Evolutionary conservation across 805 yeast species (phyloP), one percentile per base, ranked within the genome.

Genomic region (Aciculoconidium aculeatum): DNA sequence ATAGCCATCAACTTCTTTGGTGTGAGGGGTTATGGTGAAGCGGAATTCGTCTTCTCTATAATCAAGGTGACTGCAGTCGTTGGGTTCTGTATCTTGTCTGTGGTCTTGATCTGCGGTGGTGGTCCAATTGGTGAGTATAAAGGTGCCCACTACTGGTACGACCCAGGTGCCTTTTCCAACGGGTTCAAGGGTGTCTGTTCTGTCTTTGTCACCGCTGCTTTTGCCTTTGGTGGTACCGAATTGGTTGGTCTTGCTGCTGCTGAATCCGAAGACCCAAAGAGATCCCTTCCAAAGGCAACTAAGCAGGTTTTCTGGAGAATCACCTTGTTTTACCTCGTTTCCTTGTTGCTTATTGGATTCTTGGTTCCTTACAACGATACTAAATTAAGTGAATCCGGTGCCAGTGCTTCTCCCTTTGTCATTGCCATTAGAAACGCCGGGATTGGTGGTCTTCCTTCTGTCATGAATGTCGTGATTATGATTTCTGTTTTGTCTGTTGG

Each of bases 241-340:
- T 60, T 81, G 40, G 72, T 73, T 19, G 84, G 85, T 25, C 63
- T 82, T 18, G 80, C 87, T 7, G 82, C 88, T 14, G 87, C 88
- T 4, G 92, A 83, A 53, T 67, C 85, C 11, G 70, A 55, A 21
- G 72, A 80, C 51, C 88, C 90, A 26, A 63, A 80, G 41, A 65
- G 62, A 33, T 56, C 80, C 3, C 66, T 81, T 30, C 90, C 90
- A 20, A 66, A 68, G 25, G 87, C 90, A 21, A 73, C 80, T 32
- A 82, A 81, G 53, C 87, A 82, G 58, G 84, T 80, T 4, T 80
- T 83, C 57, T 81, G 90, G 88, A 69, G 90, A 57, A 77, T 83
- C 33, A 58, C 77, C 7, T 52, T 80, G 42, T 82, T 83, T 49
- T 84, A 83, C 58, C 64, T 83, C 51, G 37, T 69, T 58, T 48